Evolutionary conservation across 495 filamentous ascomycete species (phyloP).

Genomic region (Penicillium flavigenum): DNA sequence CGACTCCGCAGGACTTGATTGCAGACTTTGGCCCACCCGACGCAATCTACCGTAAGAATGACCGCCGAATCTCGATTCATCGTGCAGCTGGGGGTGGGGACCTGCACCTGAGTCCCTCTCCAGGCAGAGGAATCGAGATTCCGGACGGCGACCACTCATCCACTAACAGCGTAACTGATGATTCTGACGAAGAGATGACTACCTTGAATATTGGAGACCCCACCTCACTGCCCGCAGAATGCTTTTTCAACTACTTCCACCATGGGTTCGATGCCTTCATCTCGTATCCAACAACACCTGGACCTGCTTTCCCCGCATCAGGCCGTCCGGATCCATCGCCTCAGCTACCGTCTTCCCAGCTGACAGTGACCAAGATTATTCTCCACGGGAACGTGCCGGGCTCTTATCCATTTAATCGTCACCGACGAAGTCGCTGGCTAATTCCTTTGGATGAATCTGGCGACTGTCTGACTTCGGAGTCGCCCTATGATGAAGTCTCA

Average conservation of each 20-base stretch:
- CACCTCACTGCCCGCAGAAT: conserved; percentile 58
- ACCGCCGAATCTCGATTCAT: conserved; percentile 89
- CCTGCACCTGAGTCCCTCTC: conserved; percentile 40
- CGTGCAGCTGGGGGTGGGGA: conserved; percentile 43
- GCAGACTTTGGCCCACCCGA: conserved; percentile 91
- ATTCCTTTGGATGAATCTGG: conserved; percentile 53
- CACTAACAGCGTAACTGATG: conserved; percentile 71
- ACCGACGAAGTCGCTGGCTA: conserved; percentile 85
- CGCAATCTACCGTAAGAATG: conserved; percentile 90
- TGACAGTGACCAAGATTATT: conserved; percentile 85
- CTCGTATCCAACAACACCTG: conserved; percentile 67
- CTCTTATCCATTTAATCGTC: conserved; percentile 93
- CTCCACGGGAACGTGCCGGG: conserved; percentile 93
- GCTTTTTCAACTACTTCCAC: conserved; percentile 95
- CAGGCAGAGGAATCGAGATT: conserved; percentile 45
- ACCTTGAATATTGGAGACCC: conserved; percentile 35
- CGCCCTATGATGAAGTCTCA: conserved; percentile 68
- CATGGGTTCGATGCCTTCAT: conserved; percentile 94
- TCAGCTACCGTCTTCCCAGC: conserved; percentile 52
- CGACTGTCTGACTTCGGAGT: conserved; percentile 66
- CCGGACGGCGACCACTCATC: conserved; percentile 82
- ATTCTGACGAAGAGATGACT: conserved; percentile 64
- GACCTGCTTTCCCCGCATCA: conserved; percentile 60
- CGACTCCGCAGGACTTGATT: conserved; percentile 85
- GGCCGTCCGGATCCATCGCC: conserved; percentile 34